phyloP scores from a whole-genome alignment of 2,329 filamentous ascomycete genomes.

The Claviceps digitariae region DNA sequence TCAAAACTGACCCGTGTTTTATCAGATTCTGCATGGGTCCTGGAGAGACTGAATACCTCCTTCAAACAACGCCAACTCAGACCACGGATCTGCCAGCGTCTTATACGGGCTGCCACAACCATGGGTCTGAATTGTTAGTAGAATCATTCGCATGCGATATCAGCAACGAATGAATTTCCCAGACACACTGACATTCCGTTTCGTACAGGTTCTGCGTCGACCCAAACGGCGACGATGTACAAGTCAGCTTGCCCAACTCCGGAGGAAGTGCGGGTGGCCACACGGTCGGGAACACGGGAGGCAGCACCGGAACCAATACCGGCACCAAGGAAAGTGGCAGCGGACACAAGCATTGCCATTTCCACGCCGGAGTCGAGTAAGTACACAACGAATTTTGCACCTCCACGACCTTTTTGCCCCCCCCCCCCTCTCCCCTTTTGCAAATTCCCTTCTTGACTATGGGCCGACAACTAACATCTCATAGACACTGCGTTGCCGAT shows the following conservation, averaged over 20 bases:
- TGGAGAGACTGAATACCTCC: conserved; percentile 27
- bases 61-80: conserved; percentile 35
- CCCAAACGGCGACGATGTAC: conserved; percentile 45
- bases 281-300: conserved; percentile 3
- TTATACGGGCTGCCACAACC: conserved; percentile 52
- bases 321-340: conserved; percentile 4
- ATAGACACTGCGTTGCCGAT: conserved; percentile 42
- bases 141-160: neutral
- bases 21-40: conserved; percentile 29
- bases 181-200: neutral
- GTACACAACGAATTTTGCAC: conserved; percentile 12
- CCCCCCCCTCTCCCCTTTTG: neutral
- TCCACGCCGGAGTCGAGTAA: conserved; percentile 63
- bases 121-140: conserved; percentile 40
- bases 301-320: neutral
- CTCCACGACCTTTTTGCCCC: too few relatives aligned
- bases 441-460: neutral
- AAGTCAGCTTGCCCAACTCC: conserved; percentile 27
- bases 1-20: neutral
- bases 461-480: conserved; percentile 4
- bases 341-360: conserved; percentile 31
- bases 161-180: neutral
- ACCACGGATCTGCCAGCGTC: conserved; percentile 42
- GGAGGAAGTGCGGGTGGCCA: conserved; percentile 10
- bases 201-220: conserved; percentile 45